Base-by-base conservation (phyloP, 108 stramenopile species). In the Discostella pseudostelligera region DNA sequence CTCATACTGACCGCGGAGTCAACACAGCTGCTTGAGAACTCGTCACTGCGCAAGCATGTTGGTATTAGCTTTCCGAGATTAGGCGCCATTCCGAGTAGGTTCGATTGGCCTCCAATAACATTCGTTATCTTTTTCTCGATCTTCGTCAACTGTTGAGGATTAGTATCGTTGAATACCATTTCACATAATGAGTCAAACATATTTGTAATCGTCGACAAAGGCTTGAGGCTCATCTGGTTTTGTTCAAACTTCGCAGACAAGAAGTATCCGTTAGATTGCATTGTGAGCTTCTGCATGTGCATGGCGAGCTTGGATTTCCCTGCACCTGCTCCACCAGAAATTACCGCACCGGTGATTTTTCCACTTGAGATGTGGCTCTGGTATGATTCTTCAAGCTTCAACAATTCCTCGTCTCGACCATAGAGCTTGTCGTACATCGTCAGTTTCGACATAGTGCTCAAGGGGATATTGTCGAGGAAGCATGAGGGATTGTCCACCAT, bases 191-290 rank as follows among this genome's bases (percentile, higher is more conserved):
- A 19, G 39, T 50, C 61, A 17, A 73, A 68, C 19, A 69, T 21
- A 40, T 16, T 46, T 26, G 44, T 12, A 24, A 73, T 69, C 7
- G 3, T 43, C 26, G 67, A 48, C 8, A 73, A 45, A 14, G 72
- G 72, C 4, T 37, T 44, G 53, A 56, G 55, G 48, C 13, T 35
- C 32, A 32, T 29, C 8, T 62, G 26, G 11, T 62, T 59, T 19
- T 73, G 67, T 24, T 73, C 72, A 39, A 73, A 73, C 42, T 73
- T 73, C 22, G 59, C 68, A 2, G 20, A 16, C 13, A 73, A 60
- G 12, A 69, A 50, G 12, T 62, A 50, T 10, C 67, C 72, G 25
- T 28, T 50, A 0, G 32, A 12, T 28, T 12, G 26, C 19, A 12
- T 47, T 6, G 61, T 50, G 3, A 32, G 66, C 21, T 73, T 20